Evolutionary conservation across 768 basidiomycete genomes (phyloP).

Genomic region (Multifurca ochricompacta): DNA sequence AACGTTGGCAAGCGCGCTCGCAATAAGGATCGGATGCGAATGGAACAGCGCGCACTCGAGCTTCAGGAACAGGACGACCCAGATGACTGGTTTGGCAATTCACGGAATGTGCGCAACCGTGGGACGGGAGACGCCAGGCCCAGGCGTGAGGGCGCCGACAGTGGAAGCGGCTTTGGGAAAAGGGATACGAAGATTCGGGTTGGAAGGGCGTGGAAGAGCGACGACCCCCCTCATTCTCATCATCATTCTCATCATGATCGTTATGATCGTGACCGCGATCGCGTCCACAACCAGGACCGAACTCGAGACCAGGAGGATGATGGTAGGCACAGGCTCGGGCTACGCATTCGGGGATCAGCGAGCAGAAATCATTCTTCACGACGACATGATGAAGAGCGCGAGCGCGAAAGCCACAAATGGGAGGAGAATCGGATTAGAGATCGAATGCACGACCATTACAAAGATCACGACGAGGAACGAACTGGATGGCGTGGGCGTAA

Average conservation of each 20-base stretch:
- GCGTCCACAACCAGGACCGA: constrained; percentile 23
- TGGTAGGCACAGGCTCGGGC: neutral
- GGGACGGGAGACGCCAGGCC: constrained; percentile 20
- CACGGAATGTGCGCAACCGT: constrained; percentile 28
- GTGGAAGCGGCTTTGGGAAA: constrained; percentile 24
- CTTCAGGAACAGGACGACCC: constrained; percentile 42
- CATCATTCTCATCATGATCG: neutral
- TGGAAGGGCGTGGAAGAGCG: constrained; percentile 17
- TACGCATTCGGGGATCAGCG: constrained; percentile 7
- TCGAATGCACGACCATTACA: constrained; percentile 12
- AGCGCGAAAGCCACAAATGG: constrained; percentile 1
- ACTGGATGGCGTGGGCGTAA: neutral
- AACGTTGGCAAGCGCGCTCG: constrained; percentile 62
- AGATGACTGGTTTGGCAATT: constrained; percentile 59
- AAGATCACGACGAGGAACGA: neutral
- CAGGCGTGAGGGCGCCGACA: constrained; percentile 25
- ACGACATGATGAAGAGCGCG: neutral
- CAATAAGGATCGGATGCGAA: constrained; percentile 48
- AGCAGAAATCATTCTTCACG: neutral
- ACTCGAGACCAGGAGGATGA: constrained; percentile 13
- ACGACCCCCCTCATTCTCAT: neutral
- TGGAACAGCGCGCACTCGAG: constrained; percentile 44
- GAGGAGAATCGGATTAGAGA: constrained; percentile 13
- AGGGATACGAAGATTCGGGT: constrained; percentile 23
- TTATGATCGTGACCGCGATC: constrained; percentile 18